phyloP scores from a whole-genome alignment of 2,329 filamentous ascomycete species.

The Xylaria sp. region DNA sequence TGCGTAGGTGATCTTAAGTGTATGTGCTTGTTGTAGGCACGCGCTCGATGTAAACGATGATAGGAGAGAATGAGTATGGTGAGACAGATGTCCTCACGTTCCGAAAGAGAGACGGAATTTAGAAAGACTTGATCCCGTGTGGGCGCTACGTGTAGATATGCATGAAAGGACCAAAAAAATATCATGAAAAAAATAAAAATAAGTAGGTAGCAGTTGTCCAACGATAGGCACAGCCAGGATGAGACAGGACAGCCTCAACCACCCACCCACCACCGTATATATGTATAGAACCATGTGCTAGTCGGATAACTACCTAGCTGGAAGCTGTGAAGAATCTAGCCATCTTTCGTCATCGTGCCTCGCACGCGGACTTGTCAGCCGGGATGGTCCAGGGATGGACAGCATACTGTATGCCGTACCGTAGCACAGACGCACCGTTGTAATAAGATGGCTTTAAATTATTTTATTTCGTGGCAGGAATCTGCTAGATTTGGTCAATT shows the following conservation, averaged over 20 bases:
- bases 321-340: conserved; percentile 12
- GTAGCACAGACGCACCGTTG: conserved; percentile 15
- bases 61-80: neutral
- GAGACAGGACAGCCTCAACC: conserved; percentile 35
- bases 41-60: neutral
- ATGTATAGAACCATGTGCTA: conserved; percentile 34
- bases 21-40: neutral
- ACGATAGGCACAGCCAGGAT: conserved; percentile 1
- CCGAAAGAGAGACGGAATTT: neutral
- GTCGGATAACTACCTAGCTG: conserved; percentile 17
- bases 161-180: neutral
- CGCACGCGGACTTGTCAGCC: conserved; percentile 3
- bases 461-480: conserved; percentile 43
- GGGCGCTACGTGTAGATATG: conserved; percentile 21
- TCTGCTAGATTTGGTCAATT: conserved; percentile 24
- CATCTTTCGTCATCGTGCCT: conserved; percentile 46
- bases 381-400: conserved; percentile 11
- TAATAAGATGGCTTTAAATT: conserved; percentile 45
- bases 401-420: neutral
- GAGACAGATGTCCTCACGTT: conserved; percentile 19
- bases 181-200: neutral
- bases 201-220: conserved; percentile 9
- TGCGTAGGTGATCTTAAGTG: neutral
- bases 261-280: conserved; percentile 31
- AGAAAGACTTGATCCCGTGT: conserved; percentile 1